A percentile compares a stretch with the other conserved stretches of the same genome.
Evolutionary conservation across 1,284 basidiomycete species (phyloP).

Genomic region (Pseudozyma tsukubaensis): DNA sequence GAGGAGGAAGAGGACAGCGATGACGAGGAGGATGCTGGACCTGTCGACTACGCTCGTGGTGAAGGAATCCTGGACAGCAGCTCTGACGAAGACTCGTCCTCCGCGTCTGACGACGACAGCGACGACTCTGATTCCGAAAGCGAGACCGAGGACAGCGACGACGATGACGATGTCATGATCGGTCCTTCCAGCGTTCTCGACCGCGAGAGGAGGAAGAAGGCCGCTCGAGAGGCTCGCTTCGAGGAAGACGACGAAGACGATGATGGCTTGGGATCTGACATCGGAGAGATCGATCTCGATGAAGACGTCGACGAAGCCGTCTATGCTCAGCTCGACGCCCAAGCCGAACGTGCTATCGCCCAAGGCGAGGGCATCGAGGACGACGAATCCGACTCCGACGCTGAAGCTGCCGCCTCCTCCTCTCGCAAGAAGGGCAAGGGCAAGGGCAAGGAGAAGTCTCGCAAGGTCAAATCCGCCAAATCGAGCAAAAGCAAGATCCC

Average conservation of each 20-base stretch:
- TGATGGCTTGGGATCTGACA: slow-evolving; percentile 49
- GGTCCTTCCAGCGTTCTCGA: slow-evolving; percentile 46
- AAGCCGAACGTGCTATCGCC: slow-evolving; percentile 72
- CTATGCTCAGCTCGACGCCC: slow-evolving; percentile 79
- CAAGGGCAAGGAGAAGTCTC: slow-evolving; percentile 37
- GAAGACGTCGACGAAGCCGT: slow-evolving; percentile 72
- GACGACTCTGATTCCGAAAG: slow-evolving; percentile 74
- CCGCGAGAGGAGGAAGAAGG: slow-evolving; percentile 40
- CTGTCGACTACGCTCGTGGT: slow-evolving; percentile 88
- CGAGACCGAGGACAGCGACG: slow-evolving; percentile 70
- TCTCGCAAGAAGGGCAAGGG: slow-evolving; percentile 67
- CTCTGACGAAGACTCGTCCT: slow-evolving; percentile 56
- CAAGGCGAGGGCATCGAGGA: slow-evolving; percentile 48
- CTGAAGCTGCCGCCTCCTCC: slow-evolving; percentile 67
- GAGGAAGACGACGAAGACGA: slow-evolving; percentile 50
- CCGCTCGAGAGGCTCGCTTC: slow-evolving; percentile 15
- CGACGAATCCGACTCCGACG: slow-evolving; percentile 35
- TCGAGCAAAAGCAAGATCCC: slow-evolving; percentile 44
- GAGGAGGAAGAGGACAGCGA: slow-evolving; percentile 41
- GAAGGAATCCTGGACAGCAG: slow-evolving; percentile 61
- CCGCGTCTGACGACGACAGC: slow-evolving; percentile 31
- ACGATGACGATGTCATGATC: slow-evolving; percentile 57
- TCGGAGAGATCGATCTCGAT: slow-evolving; percentile 77
- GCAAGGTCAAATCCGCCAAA: slow-evolving; percentile 70
- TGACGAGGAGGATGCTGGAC: slow-evolving; percentile 11